Evolutionary conservation across 805 yeast species (phyloP).

Genomic region (Metschnikowia proteae): DNA sequence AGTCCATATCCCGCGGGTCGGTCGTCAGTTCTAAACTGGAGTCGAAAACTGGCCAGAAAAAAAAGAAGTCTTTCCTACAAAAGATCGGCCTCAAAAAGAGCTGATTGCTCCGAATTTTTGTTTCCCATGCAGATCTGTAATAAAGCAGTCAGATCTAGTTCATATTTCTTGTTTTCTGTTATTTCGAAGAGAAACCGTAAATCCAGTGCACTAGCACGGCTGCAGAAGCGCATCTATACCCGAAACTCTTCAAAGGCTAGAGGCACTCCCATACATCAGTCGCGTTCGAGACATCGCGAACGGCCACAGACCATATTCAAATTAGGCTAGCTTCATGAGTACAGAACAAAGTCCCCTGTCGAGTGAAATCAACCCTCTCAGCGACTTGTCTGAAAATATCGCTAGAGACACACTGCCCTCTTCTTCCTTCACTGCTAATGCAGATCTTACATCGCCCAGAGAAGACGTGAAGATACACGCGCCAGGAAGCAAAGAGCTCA

Average conservation of each 20-base stretch:
- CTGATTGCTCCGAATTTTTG: background rate
- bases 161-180: background rate
- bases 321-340: background rate
- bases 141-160: background rate
- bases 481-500: background rate
- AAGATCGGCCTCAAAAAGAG: conserved; percentile 25
- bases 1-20: conserved; percentile 14
- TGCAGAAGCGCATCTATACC: background rate
- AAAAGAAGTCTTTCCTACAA: conserved; percentile 23
- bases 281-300: background rate
- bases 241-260: background rate
- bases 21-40: conserved; percentile 9
- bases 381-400: background rate
- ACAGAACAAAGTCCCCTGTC: background rate
- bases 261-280: no score
- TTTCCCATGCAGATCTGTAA: background rate
- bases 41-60: conserved; percentile 11
- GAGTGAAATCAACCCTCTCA: background rate
- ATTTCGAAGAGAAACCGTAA: no score
- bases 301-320: background rate
- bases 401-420: background rate
- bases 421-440: background rate
- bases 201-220: background rate
- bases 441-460: background rate
- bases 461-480: conserved; percentile 1